These are phyloP conservation scores for Rhinocladiella similis DNA, from an alignment of 2,329 filamentous ascomycete genomes.

Conservation along the genomic window DNA sequence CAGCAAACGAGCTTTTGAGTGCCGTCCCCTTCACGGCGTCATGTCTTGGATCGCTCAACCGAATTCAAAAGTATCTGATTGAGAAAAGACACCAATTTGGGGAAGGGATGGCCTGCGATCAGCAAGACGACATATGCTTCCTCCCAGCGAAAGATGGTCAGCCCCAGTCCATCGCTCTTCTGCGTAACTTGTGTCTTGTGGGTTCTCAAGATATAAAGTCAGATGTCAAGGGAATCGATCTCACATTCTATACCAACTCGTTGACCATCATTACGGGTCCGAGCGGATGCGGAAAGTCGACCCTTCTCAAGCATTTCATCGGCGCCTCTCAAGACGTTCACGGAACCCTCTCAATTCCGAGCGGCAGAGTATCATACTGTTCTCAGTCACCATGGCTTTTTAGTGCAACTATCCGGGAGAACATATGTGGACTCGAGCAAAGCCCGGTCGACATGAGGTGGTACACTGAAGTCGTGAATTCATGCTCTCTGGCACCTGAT, in stretches of 20 bases:
- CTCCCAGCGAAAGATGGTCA: too few relatives aligned
- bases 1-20: conserved; percentile 30
- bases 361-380: conserved; percentile 6
- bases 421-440: conserved; percentile 26
- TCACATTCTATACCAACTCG: not conserved
- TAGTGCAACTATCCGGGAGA: conserved; percentile 16
- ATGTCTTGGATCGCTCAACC: not conserved
- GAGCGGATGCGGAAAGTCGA: conserved; percentile 25
- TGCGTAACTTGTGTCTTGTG: too few relatives aligned
- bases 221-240: too few relatives aligned
- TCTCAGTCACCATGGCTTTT: conserved; percentile 20
- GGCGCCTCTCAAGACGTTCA: conserved; percentile 8
- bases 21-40: conserved; percentile 6
- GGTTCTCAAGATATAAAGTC: conserved; percentile 7
- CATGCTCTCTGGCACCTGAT: conserved; percentile 27
- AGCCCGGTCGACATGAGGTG: conserved; percentile 14
- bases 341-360: not conserved
- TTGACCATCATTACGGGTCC: conserved; percentile 29
- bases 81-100: not conserved
- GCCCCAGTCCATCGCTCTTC: too few relatives aligned
- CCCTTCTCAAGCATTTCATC: conserved; percentile 17
- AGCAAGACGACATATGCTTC: too few relatives aligned
- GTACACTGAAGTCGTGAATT: conserved; percentile 29
- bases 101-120: not conserved
- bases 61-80: not conserved